Percentiles rank a stretch among this genome's conserved stretches.
Conservation (phyloP, 257 asterid species). For the Agastache rugosa region DNA sequence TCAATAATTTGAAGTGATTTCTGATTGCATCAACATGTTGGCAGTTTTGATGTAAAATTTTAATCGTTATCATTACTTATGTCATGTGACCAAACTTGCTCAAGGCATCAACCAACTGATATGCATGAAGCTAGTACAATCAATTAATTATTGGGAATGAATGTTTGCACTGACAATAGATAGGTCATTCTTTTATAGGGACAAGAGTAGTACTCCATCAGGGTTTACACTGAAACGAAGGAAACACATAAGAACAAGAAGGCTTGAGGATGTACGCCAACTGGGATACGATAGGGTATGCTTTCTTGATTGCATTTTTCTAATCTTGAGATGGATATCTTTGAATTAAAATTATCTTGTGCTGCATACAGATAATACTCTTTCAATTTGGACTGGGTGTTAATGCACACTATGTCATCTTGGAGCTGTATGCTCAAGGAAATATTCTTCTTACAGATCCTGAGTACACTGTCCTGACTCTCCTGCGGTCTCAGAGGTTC, state of each 20-base stretch:
- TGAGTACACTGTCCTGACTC: constrained; percentile 88
- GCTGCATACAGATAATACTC: constrained; percentile 70
- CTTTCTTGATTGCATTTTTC: constrained; percentile 22
- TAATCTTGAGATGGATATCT: constrained; percentile 29
- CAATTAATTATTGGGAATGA: constrained; percentile 7
- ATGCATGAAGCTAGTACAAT: constrained; percentile 10
- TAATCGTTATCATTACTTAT: neutral
- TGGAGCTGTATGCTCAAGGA: constrained; percentile 99
- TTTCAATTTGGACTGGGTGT: constrained; percentile 92
- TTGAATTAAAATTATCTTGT: constrained; percentile 23
- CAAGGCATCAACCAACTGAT: constrained; percentile 8
- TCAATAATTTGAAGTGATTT: neutral
- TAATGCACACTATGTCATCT: constrained; percentile 86
- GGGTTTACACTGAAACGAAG: constrained; percentile 95
- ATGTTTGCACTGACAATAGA: constrained; percentile 27
- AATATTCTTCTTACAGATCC: constrained; percentile 90
- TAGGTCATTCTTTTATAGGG: constrained; percentile 52
- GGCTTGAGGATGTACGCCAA: constrained; percentile 98
- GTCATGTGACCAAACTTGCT: constrained; percentile 15
- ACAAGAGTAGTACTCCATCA: constrained; percentile 96
- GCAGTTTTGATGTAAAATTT: constrained; percentile 17
- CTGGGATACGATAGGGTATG: constrained; percentile 98
- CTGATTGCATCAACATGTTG: constrained; percentile 14
- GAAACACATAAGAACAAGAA: constrained; percentile 93
- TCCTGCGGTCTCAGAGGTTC: constrained; percentile 97